Conservation (phyloP, 306 rosid species). For the Pachyrhizus erosus region DNA sequence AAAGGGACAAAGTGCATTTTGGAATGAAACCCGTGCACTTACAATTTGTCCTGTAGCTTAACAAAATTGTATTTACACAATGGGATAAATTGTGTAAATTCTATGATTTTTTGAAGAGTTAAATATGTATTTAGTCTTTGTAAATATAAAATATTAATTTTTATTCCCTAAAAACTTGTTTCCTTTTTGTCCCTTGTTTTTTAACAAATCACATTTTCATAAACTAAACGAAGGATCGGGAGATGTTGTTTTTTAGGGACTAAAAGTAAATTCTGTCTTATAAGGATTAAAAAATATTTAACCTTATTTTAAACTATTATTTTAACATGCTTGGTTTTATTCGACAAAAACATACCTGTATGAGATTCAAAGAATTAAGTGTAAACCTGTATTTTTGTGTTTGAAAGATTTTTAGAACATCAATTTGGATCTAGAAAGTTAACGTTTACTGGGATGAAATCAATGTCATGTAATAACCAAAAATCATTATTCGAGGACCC, state of each 20-base stretch:
- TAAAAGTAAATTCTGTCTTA: background rate
- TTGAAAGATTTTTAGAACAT: background rate
- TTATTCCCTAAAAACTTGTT: no score
- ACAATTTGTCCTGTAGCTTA: background rate
- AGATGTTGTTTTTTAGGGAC: background rate
- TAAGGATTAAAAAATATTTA: no score
- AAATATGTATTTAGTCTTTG: background rate
- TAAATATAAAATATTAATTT: no score
- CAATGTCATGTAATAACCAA: background rate
- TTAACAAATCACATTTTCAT: background rate
- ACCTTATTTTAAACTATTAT: no score
- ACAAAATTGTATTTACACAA: background rate
- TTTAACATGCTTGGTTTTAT: no score
- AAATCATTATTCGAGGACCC: background rate
- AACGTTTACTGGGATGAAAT: background rate
- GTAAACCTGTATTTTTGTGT: background rate
- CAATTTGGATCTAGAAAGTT: background rate
- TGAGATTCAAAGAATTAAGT: slow-evolving; percentile 11
- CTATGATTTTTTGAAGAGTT: background rate
- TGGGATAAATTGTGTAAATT: background rate
- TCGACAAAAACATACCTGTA: background rate
- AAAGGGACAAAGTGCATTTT: background rate
- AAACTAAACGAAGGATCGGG: background rate
- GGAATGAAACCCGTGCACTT: background rate
- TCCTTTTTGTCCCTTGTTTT: background rate